Conservation (phyloP, 768 basidiomycete species). For the Amanita muscaria region DNA sequence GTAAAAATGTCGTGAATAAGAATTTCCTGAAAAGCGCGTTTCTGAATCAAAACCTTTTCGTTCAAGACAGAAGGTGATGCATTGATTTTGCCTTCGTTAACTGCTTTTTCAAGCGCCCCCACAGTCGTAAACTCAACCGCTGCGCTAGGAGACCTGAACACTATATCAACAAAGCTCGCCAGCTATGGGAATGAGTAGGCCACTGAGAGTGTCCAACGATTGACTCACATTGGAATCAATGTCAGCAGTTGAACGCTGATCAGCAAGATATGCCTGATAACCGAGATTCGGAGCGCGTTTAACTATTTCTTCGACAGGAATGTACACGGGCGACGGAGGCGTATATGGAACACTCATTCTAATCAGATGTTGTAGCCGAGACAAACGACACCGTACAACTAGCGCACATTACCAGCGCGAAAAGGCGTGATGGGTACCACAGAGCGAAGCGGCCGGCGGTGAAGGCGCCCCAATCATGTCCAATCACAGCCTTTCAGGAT, state of each 20-base stretch:
- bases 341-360: constrained; percentile 63
- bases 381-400: background rate
- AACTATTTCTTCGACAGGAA: constrained; percentile 43
- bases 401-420: constrained; percentile 53
- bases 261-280: constrained; percentile 64
- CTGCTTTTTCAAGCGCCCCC: background rate
- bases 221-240: constrained; percentile 48
- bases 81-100: constrained; percentile 1
- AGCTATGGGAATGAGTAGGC: constrained; percentile 22
- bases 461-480: constrained; percentile 77
- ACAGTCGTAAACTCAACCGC: constrained; percentile 14
- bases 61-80: constrained; percentile 17
- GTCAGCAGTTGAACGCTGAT: constrained; percentile 38
- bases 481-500: constrained; percentile 46
- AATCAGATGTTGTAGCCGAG: background rate
- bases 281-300: constrained; percentile 45
- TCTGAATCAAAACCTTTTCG: constrained; percentile 16
- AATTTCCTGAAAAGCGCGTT: background rate
- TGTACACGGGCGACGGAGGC: constrained; percentile 43
- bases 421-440: constrained; percentile 59
- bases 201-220: background rate
- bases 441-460: constrained; percentile 59
- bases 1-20: background rate
- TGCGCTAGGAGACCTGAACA: constrained; percentile 17
- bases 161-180: constrained; percentile 25